These are phyloP conservation scores for Trichocladium antarcticum DNA, from an alignment of 495 filamentous ascomycete genomes.

Conservation along the genomic window DNA sequence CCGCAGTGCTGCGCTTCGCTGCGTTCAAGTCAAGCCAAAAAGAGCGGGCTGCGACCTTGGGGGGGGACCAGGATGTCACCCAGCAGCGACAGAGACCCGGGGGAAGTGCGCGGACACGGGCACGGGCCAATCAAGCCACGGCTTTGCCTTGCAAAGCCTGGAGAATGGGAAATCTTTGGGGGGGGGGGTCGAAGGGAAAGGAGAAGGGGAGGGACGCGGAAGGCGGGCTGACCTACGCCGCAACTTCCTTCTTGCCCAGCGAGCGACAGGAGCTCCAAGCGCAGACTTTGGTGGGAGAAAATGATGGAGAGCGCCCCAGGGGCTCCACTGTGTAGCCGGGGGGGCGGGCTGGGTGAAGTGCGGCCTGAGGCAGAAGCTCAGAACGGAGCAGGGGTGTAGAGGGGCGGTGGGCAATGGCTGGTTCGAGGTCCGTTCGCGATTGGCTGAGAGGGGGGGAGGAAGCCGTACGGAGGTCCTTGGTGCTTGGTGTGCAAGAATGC, in stretches of 20 bases:
- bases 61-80: conserved; percentile 4
- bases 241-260: not conserved
- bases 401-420: conserved; percentile 11
- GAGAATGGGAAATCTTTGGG: not conserved
- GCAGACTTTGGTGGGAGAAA: not conserved
- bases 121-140: conserved; percentile 16
- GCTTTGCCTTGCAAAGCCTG: conserved; percentile 8
- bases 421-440: conserved; percentile 1
- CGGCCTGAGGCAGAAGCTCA: conserved; percentile 13
- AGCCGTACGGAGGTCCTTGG: conserved; percentile 5
- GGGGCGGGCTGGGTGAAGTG: conserved; percentile 3
- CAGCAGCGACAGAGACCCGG: conserved; percentile 7
- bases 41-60: conserved; percentile 14
- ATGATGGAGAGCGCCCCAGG: not conserved
- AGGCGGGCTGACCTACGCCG: not conserved
- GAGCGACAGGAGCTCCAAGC: not conserved
- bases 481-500: not conserved
- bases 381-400: too few species aligned
- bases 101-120: not conserved
- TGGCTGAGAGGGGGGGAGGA: not conserved
- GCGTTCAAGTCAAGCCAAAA: conserved; percentile 2
- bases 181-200: not conserved
- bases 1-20: conserved; percentile 9
- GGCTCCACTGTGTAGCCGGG: not conserved
- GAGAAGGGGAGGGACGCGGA: not conserved